Percentiles rank a stretch among this genome's conserved stretches.
Evolutionary conservation across 78 protist genomes (phyloP).

Genomic region (Pigoraptor vietnamica): DNA sequence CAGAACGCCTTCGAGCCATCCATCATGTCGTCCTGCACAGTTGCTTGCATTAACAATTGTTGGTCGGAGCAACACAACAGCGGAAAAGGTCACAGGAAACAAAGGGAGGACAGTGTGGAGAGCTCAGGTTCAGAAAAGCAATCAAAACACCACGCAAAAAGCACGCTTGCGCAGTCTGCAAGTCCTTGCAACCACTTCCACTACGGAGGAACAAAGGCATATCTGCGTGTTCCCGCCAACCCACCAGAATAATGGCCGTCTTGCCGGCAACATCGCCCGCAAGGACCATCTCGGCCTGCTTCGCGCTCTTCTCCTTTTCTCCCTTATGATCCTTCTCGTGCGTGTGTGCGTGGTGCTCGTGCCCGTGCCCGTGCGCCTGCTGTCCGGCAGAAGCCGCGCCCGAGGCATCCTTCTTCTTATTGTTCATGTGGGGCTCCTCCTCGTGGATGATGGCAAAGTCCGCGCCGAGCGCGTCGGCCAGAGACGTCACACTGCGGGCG

Average conservation of each 20-base stretch:
- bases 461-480: slow-evolving; percentile 62
- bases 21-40: neutral
- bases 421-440: slow-evolving; percentile 19
- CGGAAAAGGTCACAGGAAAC: no score
- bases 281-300: slow-evolving; percentile 30
- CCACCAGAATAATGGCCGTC: slow-evolving; percentile 7
- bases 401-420: neutral
- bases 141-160: no score
- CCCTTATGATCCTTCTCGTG: no score
- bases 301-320: neutral
- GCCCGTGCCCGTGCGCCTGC: neutral
- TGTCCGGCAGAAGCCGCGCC: neutral
- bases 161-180: no score
- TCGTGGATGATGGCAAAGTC: slow-evolving; percentile 77
- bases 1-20: neutral
- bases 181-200: no score
- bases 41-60: neutral
- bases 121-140: no score
- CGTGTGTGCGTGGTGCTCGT: neutral
- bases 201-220: no score
- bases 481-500: slow-evolving; percentile 28
- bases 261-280: slow-evolving; percentile 66
- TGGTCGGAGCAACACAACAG: neutral
- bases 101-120: no score
- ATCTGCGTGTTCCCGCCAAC: no score